Base-by-base conservation (phyloP, 2,329 filamentous ascomycete genomes). In the Epicoccum sorghinum region DNA sequence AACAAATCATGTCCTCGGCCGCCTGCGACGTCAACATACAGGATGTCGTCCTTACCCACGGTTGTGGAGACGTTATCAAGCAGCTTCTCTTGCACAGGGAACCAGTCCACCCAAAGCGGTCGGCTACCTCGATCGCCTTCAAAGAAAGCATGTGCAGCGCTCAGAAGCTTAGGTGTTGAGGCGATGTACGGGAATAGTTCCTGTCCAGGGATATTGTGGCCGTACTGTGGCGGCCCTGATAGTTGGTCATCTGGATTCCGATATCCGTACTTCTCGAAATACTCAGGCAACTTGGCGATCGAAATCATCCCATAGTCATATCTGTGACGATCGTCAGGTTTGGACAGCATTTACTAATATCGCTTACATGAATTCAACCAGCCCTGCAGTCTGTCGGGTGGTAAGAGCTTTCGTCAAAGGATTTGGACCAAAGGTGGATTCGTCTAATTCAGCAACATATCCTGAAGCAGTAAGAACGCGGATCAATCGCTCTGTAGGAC, bases 211-310 rank as follows among this genome's bases (percentile, higher is more conserved):
- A 39, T 40, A 6, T 43, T 29, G 37, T 36, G 37, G 22, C 30
- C 35, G 22, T 60, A 60, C 38, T 69, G 65, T 36, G 66, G 65
- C 5, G 65, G 52, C 4, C 66, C 66, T 29, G 65, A 55, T 6
- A 40, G 45, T 7, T 62, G 59, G 41, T 70, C 63, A 3, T 52
- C 42, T 0, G 65, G 65, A 25, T 62, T 67, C 24, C 42, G 54
- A 43, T 69, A 69, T 9, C 45, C 55, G 9, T 47, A 58, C 42
- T 65, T 54, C 5, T 52, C 46, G 4, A 69, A 63, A 30, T 62
- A 69, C 8, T 52, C 48, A 1, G 65, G 66, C 22, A 64, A 44
- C 42, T 58, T 63, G 13, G 54, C 25, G 27, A 57, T 48, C 1
- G 27, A 32, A 10, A 38, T 41, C 36, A 53, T 44, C 4, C 54